Evolutionary conservation across 106 monocot species (phyloP), one percentile per base, ranked within the genome.

Genomic region (Posidonia australis): DNA sequence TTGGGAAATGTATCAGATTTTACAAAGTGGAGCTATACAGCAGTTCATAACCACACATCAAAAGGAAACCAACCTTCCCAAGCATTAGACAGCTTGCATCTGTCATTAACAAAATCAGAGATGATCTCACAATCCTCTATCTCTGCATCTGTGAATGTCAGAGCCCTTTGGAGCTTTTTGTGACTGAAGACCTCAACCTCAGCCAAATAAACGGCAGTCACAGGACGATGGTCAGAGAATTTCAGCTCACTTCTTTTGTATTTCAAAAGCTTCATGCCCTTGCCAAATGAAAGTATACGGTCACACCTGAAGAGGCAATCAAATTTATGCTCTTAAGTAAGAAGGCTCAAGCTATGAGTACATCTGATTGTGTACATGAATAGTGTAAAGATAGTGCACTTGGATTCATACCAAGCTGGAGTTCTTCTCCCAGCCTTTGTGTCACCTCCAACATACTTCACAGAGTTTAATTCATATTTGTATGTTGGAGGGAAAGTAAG

Each of bases 401-500:
- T 49, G n/a, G 42, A 43, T 31, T 30, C 36, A 25, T 81, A 96
- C 96, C 96, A 96, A 62, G 90, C 90, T 28, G 96, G 96, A 66
- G 82, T 86, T 75, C 96, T 84, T 62, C 86, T 82, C 20, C 82
- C 82, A 70, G 67, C 54, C 58, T 78, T 90, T 18, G 54, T 72
- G 27, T 85, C 90, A 44, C 80, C 81, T 59, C 80, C 76, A 31
- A 70, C 62, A 68, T 96, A 96, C 21, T 71, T 78, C 10, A 46
- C 77, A 18, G 96, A 84, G 63, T 81, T 84, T 14, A 78, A 26
- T 45, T 80, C 84, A 46, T 87, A 96, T 67, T 96, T 96, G 47
- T 90, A 96, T 2, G 96, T 96, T 1, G 96, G 96, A 5, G 90
- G 79, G 44, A 96, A 96, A 56, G 87, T 65, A 13, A 96, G 43